These are phyloP conservation scores for Spathaspora jeffriesii DNA, from an alignment of 1,139 yeast species.

Conservation along the genomic window DNA sequence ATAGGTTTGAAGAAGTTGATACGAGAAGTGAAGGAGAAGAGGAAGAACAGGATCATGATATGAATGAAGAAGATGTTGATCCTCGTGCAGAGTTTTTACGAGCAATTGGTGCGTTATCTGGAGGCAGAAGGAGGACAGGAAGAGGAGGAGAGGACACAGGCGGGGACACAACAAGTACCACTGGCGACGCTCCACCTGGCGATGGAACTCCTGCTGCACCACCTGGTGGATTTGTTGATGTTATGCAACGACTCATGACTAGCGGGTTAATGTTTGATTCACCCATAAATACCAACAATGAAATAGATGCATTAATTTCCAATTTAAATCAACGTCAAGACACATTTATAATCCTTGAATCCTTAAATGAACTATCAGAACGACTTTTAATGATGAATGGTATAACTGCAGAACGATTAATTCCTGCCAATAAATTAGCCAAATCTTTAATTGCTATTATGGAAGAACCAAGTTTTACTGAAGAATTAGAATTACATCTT, in stretches of 20 bases:
- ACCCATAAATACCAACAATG: constrained; percentile 18
- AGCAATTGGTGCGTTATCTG: constrained; percentile 25
- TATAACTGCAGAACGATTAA: constrained; percentile 57
- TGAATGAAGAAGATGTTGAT: constrained; percentile 19
- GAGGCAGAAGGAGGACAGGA: too few relatives aligned
- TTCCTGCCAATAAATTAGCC: constrained; percentile 64
- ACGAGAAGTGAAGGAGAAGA: constrained; percentile 14
- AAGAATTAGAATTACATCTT: constrained; percentile 76
- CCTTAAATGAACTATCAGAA: constrained; percentile 64
- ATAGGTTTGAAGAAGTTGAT: constrained; percentile 14
- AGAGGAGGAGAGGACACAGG: constrained; percentile 6
- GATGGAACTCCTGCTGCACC: constrained; percentile 5
- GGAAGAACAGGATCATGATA: constrained; percentile 17
- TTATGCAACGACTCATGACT: constrained; percentile 37
- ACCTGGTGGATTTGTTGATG: constrained; percentile 29
- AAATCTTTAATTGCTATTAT: constrained; percentile 59
- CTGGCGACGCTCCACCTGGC: constrained; percentile 6
- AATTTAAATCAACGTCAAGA: constrained; percentile 48
- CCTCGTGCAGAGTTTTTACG: constrained; percentile 28
- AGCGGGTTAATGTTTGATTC: constrained; percentile 18
- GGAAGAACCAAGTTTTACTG: constrained; percentile 56
- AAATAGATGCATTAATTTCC: constrained; percentile 40
- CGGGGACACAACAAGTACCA: constrained; percentile 1
- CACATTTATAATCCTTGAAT: constrained; percentile 51
- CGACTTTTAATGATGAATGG: constrained; percentile 69